Conservation (phyloP, 495 filamentous ascomycete genomes). For the Penicillium roqueforti region DNA sequence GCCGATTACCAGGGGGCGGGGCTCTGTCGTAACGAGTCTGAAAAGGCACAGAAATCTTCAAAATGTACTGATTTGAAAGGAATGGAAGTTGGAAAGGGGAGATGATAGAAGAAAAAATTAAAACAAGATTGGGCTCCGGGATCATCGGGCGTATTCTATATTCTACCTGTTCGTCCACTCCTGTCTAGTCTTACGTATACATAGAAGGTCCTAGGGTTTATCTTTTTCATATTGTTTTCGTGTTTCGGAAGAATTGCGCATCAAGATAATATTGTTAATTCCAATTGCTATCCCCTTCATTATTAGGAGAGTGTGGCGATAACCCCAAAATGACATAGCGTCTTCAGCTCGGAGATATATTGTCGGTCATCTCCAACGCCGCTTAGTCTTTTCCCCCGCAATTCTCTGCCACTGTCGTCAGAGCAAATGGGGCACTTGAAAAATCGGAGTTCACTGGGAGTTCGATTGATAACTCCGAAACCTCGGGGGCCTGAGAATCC, state of each 20-base stretch:
- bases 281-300: neutral
- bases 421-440: neutral
- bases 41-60: neutral
- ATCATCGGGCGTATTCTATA: neutral
- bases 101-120: neutral
- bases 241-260: neutral
- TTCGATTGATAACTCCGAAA: conserved; percentile 1
- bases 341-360: neutral
- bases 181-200: neutral
- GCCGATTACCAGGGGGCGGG: conserved; percentile 31
- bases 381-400: conserved; percentile 5
- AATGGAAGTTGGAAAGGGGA: neutral
- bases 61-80: neutral
- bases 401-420: neutral
- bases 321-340: neutral
- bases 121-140: conserved; percentile 4
- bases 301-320: neutral
- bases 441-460: neutral
- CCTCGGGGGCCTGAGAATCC: neutral
- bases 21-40: conserved; percentile 7
- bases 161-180: neutral
- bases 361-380: neutral
- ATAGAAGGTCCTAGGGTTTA: neutral
- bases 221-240: no score
- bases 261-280: neutral